Evolutionary conservation across 2,329 filamentous ascomycete genomes (phyloP).

Genomic region (Ophiostoma himal-ulmi): DNA sequence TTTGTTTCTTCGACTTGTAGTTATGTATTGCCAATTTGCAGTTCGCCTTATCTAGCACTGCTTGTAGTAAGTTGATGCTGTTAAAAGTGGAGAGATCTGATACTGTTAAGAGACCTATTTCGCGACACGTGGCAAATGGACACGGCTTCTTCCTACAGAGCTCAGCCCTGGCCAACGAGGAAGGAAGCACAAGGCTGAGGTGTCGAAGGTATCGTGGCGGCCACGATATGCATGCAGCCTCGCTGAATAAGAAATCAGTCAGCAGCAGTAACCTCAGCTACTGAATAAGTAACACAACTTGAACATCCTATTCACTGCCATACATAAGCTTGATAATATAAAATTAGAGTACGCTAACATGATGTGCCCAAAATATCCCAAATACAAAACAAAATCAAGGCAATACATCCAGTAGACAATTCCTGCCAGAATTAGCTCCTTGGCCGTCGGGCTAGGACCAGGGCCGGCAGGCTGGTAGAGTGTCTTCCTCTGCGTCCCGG

Average conservation of each 20-base stretch:
- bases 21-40: background rate
- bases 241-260: background rate
- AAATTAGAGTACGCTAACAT: background rate
- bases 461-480: too few relatives aligned
- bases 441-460: too few relatives aligned
- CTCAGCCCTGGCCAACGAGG: background rate
- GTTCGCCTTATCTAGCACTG: background rate
- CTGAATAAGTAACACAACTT: background rate
- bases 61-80: background rate
- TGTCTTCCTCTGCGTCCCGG: background rate
- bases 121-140: conserved; percentile 7
- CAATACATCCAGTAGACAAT: background rate
- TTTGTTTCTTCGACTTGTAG: too few relatives aligned
- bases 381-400: conserved; percentile 3
- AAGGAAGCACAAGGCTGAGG: background rate
- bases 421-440: background rate
- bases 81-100: background rate
- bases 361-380: background rate
- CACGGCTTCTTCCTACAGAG: background rate
- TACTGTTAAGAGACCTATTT: background rate
- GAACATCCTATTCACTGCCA: background rate
- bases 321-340: background rate
- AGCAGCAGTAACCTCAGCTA: background rate
- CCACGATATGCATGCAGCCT: background rate
- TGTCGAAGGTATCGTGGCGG: background rate